Conservation (phyloP, 352 stramenopile species). For the Globisporangium cylindrosporum region DNA sequence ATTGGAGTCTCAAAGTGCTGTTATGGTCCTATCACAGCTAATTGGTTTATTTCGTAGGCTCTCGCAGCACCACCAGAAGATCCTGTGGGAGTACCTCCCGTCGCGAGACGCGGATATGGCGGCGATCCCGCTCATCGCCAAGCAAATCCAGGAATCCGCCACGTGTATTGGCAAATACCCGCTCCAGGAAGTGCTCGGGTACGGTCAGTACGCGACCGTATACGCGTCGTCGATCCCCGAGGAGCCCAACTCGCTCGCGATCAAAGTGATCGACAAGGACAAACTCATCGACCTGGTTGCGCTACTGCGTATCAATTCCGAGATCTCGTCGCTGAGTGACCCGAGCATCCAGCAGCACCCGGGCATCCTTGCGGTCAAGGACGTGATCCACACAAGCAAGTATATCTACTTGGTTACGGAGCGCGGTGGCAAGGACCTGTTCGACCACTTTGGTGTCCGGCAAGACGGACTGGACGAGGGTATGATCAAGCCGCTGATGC, state of each 20-base stretch:
- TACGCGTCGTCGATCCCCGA: constrained; percentile 37
- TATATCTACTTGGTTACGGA: constrained; percentile 86
- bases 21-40: neutral
- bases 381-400: constrained; percentile 77
- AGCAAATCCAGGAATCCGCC: constrained; percentile 48
- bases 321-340: constrained; percentile 78
- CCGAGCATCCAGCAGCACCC: constrained; percentile 43
- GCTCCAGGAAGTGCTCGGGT: constrained; percentile 69
- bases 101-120: constrained; percentile 45
- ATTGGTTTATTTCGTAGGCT: constrained; percentile 27
- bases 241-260: constrained; percentile 32
- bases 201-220: constrained; percentile 84
- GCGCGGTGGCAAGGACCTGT: constrained; percentile 77
- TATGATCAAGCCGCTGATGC: constrained; percentile 40
- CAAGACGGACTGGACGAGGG: constrained; percentile 45
- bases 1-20: too few species aligned
- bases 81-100: constrained; percentile 81
- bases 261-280: constrained; percentile 87
- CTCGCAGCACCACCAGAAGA: constrained; percentile 46
- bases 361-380: constrained; percentile 60
- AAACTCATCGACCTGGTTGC: constrained; percentile 73
- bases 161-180: constrained; percentile 60
- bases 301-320: constrained; percentile 72
- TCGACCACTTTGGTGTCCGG: constrained; percentile 70
- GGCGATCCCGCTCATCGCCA: constrained; percentile 47